Percentiles rank a stretch among this genome's conserved stretches.
These are phyloP conservation scores for Candida labiduridarum DNA, from an alignment of 1,139 yeast species.

Conservation along the genomic window DNA sequence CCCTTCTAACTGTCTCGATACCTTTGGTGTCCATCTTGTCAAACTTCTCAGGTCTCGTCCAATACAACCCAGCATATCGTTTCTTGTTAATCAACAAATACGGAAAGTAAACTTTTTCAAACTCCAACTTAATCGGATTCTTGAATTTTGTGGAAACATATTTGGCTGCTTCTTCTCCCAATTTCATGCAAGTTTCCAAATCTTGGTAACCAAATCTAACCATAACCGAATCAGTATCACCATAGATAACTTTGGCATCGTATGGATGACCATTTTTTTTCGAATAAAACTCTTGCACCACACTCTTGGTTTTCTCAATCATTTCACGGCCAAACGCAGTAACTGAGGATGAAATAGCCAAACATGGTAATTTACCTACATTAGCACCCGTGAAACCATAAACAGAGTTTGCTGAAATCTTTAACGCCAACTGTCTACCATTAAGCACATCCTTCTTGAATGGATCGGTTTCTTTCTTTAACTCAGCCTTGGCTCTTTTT, in stretches of 20 bases:
- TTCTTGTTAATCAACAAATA: slow-evolving; percentile 92
- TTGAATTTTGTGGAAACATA: slow-evolving; percentile 78
- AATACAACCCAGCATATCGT: slow-evolving; percentile 94
- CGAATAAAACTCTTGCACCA: slow-evolving; percentile 78
- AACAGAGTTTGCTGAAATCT: slow-evolving; percentile 96
- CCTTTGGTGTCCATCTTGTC: slow-evolving; percentile 99
- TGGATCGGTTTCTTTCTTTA: slow-evolving; percentile 92
- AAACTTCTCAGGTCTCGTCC: slow-evolving; percentile 88
- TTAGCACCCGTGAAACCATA: slow-evolving; percentile 99
- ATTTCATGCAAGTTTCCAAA: slow-evolving; percentile 78
- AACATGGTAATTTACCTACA: slow-evolving; percentile 92
- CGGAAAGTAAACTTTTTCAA: slow-evolving; percentile 96
- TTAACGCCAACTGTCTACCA: slow-evolving; percentile 95
- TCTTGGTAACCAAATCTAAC: slow-evolving; percentile 93
- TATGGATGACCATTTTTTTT: slow-evolving; percentile 77
- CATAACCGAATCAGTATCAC: slow-evolving; percentile 99
- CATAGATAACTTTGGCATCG: slow-evolving; percentile 92
- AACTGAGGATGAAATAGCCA: slow-evolving; percentile 93
- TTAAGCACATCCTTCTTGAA: slow-evolving; percentile 90
- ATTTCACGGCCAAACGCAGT: slow-evolving; percentile 96
- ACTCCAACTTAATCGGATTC: slow-evolving; percentile 90
- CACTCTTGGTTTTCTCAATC: slow-evolving; percentile 90
- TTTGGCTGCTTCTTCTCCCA: slow-evolving; percentile 94
- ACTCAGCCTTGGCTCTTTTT: slow-evolving; percentile 86
- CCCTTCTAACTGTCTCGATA: slow-evolving; percentile 97